Evolutionary conservation across 2,329 filamentous ascomycete genomes (phyloP), one percentile per base, ranked within the genome.

Genomic region (Coleophoma eucalyptorum): DNA sequence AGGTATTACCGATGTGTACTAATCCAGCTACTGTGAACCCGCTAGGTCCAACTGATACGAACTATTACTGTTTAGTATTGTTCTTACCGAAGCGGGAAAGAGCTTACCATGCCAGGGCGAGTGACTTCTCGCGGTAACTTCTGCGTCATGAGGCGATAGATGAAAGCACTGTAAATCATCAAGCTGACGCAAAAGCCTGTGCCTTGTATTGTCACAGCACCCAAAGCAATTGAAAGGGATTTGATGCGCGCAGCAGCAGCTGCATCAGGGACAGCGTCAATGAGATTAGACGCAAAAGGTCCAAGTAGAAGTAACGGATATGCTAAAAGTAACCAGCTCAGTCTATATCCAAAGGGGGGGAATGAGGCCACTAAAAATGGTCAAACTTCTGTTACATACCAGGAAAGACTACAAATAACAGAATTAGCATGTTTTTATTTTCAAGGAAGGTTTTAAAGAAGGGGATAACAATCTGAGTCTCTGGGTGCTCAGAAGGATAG

Each of bases 121-220:
- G 90, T 78, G 40, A 79, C 83, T 62, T 93, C 89, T 49, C 81
- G 78, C 0, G 90, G 90, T 0, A 95, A 74, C 61, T 94, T 94
- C 62, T 93, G 87, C 0, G 89, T 93, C 89, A 94, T 94, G 26
- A 95, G 77, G 31, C 90, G 82, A 65, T 94, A 94, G 46, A 95
- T 81, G 64, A 92, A 94, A 46, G 90, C 87, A 1, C 87, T 82
- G 55, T 90, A 91, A 21, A 95, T 88, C 85, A 92, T 92, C 52
- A 93, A 78, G 44, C 74, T 75, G 43, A 82, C 78, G 2, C 81
- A 67, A 54, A 78, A 81, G 0, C 78, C 79, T 1, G 76, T 78
- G 6, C 78, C 79, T 58, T 82, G 79, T 1, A 76, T 69, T 0
- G 76, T 71, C 19, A 80, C 60, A 7, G 77, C 75, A 11, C 73